Base-by-base conservation (phyloP, 169 alveolate species). In the Eimeria brunetti region DNA sequence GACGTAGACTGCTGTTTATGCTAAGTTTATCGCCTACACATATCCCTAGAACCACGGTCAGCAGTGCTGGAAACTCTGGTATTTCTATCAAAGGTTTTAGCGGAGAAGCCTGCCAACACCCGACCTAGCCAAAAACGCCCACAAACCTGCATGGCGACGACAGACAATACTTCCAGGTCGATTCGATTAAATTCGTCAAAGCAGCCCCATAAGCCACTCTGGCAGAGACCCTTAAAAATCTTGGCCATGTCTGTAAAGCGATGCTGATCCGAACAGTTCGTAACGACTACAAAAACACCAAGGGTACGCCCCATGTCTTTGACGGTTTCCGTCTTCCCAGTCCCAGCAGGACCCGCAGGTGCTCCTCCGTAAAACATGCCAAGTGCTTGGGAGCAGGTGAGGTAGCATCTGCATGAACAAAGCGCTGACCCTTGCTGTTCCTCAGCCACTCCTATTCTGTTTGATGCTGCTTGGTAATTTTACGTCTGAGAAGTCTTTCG, bases 281-380 rank as follows among this genome's bases (percentile, higher is more conserved):
- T 98, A 76, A 99, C 99, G 56, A 99, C 99, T 95, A 98, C 99
- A 97, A 97, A 98, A n/a, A 98, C 98, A 60, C 99, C 99, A 94
- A 99, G 96, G 7, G 99, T 98, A 89, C 99, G 96, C 78, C 99
- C 99, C 98, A 99, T 97, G 97, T 99, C 99, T 95, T 98, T 98
- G 71, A 98, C 99, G 38, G 99, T 98, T 96, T 98, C 99, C 67
- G 99, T 99, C 97, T 99, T 99, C 30, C 99, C 99, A 5, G 99
- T 99, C 8, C 99, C 99, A 9, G 99, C 99, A 22, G 99, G 99
- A 4, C 99, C 99, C 6, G 99, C 99, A 8, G 99, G 99, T 41
- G 99, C 99, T 64, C 99, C 99, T 44, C 99, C 99, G 96, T 98
- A 98, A 96, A 97, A 98, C 99, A 99, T 98, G 83, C 99, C 99